Evolutionary conservation across 768 basidiomycete species (phyloP).

Genomic region (Cystofilobasidium bisporidii): DNA sequence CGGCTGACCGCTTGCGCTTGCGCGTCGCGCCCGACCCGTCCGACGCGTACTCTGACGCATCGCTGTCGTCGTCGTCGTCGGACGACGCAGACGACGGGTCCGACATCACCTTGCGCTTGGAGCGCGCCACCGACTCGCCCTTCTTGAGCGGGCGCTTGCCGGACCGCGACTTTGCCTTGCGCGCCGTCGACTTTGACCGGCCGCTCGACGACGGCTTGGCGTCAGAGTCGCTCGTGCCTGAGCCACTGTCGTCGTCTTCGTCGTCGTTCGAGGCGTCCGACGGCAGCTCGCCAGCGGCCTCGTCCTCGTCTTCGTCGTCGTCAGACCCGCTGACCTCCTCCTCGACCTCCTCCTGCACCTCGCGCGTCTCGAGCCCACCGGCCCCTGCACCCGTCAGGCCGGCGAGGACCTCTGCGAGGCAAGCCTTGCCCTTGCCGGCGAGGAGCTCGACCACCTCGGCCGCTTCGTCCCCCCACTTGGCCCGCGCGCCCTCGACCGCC

Average conservation of each 20-base stretch:
- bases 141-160: too few relatives aligned
- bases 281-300: constrained; percentile 5
- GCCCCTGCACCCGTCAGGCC: constrained; percentile 34
- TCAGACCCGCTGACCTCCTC: background rate
- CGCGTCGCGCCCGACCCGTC: background rate
- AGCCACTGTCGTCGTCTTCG: background rate
- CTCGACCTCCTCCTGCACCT: constrained; percentile 3
- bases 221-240: too few relatives aligned
- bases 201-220: too few relatives aligned
- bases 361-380: background rate
- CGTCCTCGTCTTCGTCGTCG: constrained; percentile 13
- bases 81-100: background rate
- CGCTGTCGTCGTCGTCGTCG: background rate
- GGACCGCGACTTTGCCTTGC: too few relatives aligned
- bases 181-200: too few relatives aligned
- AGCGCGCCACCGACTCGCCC: too few relatives aligned
- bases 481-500: constrained; percentile 64
- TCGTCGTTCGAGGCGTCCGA: constrained; percentile 8
- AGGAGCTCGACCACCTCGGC: constrained; percentile 65
- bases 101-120: too few relatives aligned
- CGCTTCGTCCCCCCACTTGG: constrained; percentile 58
- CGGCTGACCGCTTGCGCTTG: constrained; percentile 14
- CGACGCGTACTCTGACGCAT: background rate
- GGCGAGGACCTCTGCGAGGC: constrained; percentile 58
- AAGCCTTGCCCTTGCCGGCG: constrained; percentile 77